Evolutionary conservation across 306 rosid species (phyloP).

Genomic region (Cyclanthera cordifolia): DNA sequence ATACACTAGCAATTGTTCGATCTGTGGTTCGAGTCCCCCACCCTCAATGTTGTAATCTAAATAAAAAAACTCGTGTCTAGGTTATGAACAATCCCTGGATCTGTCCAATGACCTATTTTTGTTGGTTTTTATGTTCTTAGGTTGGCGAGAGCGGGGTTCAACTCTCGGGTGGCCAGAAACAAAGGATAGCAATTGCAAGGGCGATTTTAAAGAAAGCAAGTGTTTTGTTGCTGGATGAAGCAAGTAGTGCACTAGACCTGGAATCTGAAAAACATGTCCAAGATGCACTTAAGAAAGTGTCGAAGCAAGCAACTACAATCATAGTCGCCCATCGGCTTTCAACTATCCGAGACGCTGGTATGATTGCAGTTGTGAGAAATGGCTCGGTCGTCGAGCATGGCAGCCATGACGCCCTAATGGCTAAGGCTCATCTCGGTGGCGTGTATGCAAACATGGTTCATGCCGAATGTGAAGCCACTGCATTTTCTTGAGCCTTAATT

Average conservation of each 20-base stretch:
- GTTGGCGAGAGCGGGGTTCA: constrained; percentile 78
- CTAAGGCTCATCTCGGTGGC: constrained; percentile 39
- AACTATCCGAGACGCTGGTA: constrained; percentile 56
- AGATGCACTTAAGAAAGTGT: constrained; percentile 42
- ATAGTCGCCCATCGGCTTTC: constrained; percentile 73
- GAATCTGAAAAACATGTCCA: constrained; percentile 75
- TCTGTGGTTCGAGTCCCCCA: too few species aligned
- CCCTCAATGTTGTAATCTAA: too few species aligned
- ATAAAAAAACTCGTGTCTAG: too few species aligned
- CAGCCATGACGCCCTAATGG: constrained; percentile 55
- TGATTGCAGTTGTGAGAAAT: constrained; percentile 57
- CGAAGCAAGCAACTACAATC: constrained; percentile 50
- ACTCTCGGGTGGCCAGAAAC: constrained; percentile 84
- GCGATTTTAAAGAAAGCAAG: constrained; percentile 71
- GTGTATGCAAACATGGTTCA: constrained; percentile 56
- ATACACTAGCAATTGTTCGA: too few species aligned
- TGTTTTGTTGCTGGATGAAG: constrained; percentile 73
- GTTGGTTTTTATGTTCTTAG: constrained; percentile 15
- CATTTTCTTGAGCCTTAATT: constrained; percentile 31
- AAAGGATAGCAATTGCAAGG: constrained; percentile 73
- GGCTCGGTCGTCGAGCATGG: constrained; percentile 67
- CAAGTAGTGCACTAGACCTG: constrained; percentile 81
- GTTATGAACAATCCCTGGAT: background rate
- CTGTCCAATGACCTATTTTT: background rate
- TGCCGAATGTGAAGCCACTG: constrained; percentile 68